phyloP scores from a whole-genome alignment of 306 rosid genomes.

The Erythrophleum fordii region DNA sequence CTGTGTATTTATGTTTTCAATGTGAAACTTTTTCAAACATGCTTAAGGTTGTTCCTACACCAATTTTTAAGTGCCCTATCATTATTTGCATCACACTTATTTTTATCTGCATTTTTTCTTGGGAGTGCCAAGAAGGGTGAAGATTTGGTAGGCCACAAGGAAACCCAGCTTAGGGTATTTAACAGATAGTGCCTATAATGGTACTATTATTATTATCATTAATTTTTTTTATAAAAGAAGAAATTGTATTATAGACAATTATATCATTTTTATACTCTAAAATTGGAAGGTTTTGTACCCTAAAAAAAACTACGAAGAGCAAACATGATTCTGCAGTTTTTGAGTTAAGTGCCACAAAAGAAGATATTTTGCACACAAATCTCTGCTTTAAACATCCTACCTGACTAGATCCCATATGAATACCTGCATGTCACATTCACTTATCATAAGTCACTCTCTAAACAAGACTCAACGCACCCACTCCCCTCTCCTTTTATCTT shows the following conservation, averaged over 20 bases:
- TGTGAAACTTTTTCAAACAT: not conserved
- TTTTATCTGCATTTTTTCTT: slow-evolving; percentile 18
- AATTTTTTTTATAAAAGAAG: not conserved
- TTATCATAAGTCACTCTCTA: too few species aligned
- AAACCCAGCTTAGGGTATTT: not conserved
- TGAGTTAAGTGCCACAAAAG: too few species aligned
- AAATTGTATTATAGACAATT: not conserved
- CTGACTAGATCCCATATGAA: too few species aligned
- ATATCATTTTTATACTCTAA: not conserved
- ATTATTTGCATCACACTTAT: not conserved
- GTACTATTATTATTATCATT: not conserved
- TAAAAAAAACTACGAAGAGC: too few species aligned
- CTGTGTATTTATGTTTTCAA: slow-evolving; percentile 1
- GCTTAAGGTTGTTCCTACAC: not conserved
- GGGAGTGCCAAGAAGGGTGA: not conserved
- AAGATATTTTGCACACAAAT: too few species aligned
- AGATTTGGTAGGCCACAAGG: slow-evolving; percentile 2
- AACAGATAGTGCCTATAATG: not conserved
- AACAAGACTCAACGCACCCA: too few species aligned
- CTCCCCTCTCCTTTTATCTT: too few species aligned
- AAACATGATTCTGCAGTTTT: too few species aligned
- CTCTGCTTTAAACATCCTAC: too few species aligned
- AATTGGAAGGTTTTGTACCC: too few species aligned
- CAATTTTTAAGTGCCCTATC: slow-evolving; percentile 17
- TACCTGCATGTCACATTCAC: too few species aligned